Conservation (phyloP, 148 eudicot genomes). For the Vaccinium vitisidaea region DNA sequence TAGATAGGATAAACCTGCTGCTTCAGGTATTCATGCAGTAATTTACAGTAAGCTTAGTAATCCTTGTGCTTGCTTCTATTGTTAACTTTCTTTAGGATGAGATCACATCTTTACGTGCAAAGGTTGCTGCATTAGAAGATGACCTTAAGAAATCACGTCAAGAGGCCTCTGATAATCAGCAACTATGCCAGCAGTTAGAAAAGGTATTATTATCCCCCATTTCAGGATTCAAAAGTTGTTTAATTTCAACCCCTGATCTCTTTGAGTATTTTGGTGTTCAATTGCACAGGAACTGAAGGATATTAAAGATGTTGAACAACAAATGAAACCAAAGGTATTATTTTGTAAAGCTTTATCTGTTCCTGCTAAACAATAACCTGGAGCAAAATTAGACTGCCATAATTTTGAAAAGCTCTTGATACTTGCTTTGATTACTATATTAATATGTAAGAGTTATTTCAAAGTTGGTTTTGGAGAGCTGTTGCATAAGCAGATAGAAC, state of each 20-base stretch:
- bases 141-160: conserved; percentile 61
- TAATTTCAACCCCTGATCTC: conserved; percentile 14
- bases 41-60: neutral
- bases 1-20: conserved; percentile 1
- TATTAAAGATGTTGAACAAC: conserved; percentile 65
- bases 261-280: conserved; percentile 19
- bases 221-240: conserved; percentile 12
- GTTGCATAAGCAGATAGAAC: neutral
- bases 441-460: neutral
- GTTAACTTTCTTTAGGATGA: conserved; percentile 43
- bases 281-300: conserved; percentile 84
- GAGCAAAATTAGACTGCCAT: neutral
- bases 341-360: neutral
- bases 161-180: conserved; percentile 55
- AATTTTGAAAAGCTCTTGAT: neutral
- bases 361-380: conserved; percentile 2
- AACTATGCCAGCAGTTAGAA: conserved; percentile 50
- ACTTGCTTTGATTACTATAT: neutral
- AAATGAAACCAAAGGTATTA: conserved; percentile 84
- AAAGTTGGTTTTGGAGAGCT: conserved; percentile 6
- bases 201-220: conserved; percentile 48
- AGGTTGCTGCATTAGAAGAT: conserved; percentile 66
- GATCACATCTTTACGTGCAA: conserved; percentile 53
- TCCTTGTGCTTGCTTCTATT: conserved; percentile 10
- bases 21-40: neutral